A percentile compares a stretch with the other conserved stretches of the same genome.
phyloP scores from a whole-genome alignment of 163 green algal species.

The Scenedesmus sp. region DNA sequence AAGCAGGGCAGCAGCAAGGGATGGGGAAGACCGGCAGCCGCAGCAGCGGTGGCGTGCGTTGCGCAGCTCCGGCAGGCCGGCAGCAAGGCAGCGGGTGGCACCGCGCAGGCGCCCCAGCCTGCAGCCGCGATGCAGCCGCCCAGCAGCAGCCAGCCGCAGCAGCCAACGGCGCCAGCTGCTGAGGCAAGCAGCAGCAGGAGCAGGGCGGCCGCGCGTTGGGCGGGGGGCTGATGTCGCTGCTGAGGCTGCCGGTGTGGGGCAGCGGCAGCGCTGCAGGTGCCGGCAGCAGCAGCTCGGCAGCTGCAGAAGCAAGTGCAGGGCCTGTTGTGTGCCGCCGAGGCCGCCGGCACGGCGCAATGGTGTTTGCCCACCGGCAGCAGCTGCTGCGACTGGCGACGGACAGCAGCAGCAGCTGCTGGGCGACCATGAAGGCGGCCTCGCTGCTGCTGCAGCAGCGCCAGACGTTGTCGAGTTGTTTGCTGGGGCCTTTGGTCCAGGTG shows the following conservation, averaged over 20 bases:
- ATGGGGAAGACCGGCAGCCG: not conserved
- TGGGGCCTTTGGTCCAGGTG: not conserved
- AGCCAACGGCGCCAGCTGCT: not conserved
- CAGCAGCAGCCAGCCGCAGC: not conserved
- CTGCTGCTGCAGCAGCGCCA: not conserved
- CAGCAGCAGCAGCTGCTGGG: not conserved
- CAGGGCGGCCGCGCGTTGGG: not conserved
- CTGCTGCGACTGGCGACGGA: not conserved
- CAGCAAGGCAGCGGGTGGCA: not conserved
- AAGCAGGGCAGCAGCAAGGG: not conserved
- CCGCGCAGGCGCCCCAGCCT: not conserved
- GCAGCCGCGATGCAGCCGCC: not conserved
- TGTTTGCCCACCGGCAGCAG: not conserved
- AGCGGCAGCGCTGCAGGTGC: not conserved
- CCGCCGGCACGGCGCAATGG: not conserved
- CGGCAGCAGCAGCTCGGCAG: not conserved
- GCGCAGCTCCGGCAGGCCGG: not conserved
- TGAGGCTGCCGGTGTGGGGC: not conserved
- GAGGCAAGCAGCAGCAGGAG: slow-evolving; percentile 14
- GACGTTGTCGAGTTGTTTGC: not conserved
- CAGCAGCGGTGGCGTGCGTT: slow-evolving; percentile 1
- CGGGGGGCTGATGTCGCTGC: not conserved
- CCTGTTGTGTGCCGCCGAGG: not conserved
- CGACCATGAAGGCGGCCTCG: not conserved
- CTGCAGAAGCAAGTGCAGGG: not conserved